Evolutionary conservation across 2,329 filamentous ascomycete species (phyloP).

Genomic region (Bipolaris victoriae): DNA sequence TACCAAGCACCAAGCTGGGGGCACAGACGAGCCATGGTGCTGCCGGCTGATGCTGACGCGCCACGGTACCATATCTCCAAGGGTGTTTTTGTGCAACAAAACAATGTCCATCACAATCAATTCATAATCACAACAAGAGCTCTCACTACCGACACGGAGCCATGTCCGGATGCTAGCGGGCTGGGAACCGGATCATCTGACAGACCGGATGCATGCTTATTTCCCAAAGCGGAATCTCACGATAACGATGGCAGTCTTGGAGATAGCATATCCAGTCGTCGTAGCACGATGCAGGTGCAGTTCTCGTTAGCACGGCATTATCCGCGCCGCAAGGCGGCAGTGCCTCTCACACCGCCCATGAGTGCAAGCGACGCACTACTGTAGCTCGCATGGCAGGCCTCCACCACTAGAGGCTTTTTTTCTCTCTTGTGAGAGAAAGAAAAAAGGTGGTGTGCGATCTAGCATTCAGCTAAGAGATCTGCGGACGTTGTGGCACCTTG

Average conservation of each 20-base stretch:
- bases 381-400: neutral
- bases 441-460: slow-evolving; percentile 17
- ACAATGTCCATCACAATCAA: slow-evolving; percentile 9
- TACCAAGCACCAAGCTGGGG: slow-evolving; percentile 1
- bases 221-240: slow-evolving; percentile 23
- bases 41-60: slow-evolving; percentile 1
- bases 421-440: neutral
- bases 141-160: slow-evolving; percentile 7
- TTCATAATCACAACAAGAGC: slow-evolving; percentile 2
- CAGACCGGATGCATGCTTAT: slow-evolving; percentile 14
- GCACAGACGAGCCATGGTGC: neutral
- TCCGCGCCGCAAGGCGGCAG: slow-evolving; percentile 3
- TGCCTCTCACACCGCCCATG: slow-evolving; percentile 8
- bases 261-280: slow-evolving; percentile 11
- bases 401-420: neutral
- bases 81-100: slow-evolving; percentile 6
- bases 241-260: slow-evolving; percentile 20
- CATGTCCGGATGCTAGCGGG: slow-evolving; percentile 15
- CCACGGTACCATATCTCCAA: neutral
- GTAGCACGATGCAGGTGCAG: slow-evolving; percentile 33
- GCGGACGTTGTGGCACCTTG: slow-evolving; percentile 12
- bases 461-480: slow-evolving; percentile 14
- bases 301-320: slow-evolving; percentile 10
- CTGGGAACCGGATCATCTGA: slow-evolving; percentile 15
- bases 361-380: slow-evolving; percentile 8